Conservation (phyloP, 1,284 basidiomycete species). For the Papiliotrema flavescens region DNA sequence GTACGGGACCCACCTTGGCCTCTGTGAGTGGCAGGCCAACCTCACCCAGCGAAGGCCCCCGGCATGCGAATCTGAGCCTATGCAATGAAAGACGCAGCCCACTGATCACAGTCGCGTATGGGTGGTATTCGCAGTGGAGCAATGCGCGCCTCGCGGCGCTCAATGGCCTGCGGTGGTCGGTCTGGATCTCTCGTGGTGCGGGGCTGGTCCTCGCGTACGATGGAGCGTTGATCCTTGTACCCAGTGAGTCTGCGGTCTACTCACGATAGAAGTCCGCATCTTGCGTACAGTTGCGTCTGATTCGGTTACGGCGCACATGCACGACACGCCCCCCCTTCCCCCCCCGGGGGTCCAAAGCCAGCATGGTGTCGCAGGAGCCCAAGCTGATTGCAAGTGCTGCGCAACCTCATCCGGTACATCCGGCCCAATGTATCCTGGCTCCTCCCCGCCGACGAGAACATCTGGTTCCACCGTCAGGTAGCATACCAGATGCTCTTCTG, state of each 20-base stretch:
- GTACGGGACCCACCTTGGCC: conserved; percentile 64
- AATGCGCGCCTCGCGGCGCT: conserved; percentile 64
- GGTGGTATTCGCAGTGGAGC: conserved; percentile 71
- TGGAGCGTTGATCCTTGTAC: conserved; percentile 74
- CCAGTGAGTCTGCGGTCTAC: conserved; percentile 54
- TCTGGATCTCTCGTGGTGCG: conserved; percentile 81
- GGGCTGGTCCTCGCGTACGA: conserved; percentile 79
- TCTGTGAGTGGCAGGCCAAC: conserved; percentile 60
- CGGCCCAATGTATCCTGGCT: conserved; percentile 71
- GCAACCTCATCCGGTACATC: conserved; percentile 73
- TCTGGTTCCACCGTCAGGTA: conserved; percentile 88
- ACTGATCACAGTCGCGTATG: conserved; percentile 56
- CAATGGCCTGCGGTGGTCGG: conserved; percentile 71
- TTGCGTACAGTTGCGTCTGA: too few species aligned
- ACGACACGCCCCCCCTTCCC: too few species aligned
- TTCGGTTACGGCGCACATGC: too few species aligned
- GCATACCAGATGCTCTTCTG: conserved; percentile 72
- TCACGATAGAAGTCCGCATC: too few species aligned
- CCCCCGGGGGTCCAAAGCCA: too few species aligned
- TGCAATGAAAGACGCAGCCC: too few species aligned
- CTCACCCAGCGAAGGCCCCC: too few species aligned
- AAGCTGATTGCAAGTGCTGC: conserved; percentile 54
- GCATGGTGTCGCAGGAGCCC: not conserved
- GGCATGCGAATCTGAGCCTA: too few species aligned
- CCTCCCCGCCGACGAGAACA: conserved; percentile 83